A percentile compares a stretch with the other conserved stretches of the same genome.
Evolutionary conservation across 345 rosid species (phyloP).

Genomic region (Aegle marmelos): DNA sequence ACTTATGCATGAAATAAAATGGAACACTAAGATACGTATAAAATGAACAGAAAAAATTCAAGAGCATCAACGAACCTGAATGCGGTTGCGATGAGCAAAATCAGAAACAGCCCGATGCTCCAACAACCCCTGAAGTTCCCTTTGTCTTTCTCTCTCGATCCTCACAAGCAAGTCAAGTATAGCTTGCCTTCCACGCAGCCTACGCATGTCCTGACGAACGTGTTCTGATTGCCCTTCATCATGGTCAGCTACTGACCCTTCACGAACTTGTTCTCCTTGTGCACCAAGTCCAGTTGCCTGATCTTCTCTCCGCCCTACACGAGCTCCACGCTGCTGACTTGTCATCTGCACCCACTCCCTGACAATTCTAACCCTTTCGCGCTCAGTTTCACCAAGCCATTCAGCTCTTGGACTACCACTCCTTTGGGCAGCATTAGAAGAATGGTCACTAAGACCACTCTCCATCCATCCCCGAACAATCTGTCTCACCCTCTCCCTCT

Average conservation of each 20-base stretch:
- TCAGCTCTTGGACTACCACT: slow-evolving; percentile 70
- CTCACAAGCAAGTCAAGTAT: slow-evolving; percentile 80
- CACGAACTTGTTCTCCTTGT: slow-evolving; percentile 51
- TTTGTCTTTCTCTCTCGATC: slow-evolving; percentile 84
- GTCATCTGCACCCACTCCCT: slow-evolving; percentile 98
- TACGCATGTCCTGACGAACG: slow-evolving; percentile 63
- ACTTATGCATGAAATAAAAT: neutral
- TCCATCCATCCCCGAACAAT: slow-evolving; percentile 96
- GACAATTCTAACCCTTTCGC: slow-evolving; percentile 95
- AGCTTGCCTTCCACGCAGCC: slow-evolving; percentile 96
- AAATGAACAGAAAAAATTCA: slow-evolving; percentile 1
- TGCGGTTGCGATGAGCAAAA: slow-evolving; percentile 97
- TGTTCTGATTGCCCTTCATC: slow-evolving; percentile 83
- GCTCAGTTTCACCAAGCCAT: slow-evolving; percentile 97
- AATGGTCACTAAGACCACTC: slow-evolving; percentile 64
- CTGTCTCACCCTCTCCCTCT: slow-evolving; percentile 97
- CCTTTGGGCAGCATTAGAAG: slow-evolving; percentile 59
- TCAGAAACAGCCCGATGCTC: slow-evolving; percentile 98
- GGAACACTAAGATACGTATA: neutral
- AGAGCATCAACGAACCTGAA: slow-evolving; percentile 62
- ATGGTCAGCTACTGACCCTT: slow-evolving; percentile 48
- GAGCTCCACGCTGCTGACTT: slow-evolving; percentile 84
- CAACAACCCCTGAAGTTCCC: slow-evolving; percentile 83
- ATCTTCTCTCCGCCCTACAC: slow-evolving; percentile 59
- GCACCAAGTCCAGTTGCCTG: slow-evolving; percentile 42